Base-by-base conservation (phyloP, 2,329 filamentous ascomycete genomes). In the Aspergillus unguis region DNA sequence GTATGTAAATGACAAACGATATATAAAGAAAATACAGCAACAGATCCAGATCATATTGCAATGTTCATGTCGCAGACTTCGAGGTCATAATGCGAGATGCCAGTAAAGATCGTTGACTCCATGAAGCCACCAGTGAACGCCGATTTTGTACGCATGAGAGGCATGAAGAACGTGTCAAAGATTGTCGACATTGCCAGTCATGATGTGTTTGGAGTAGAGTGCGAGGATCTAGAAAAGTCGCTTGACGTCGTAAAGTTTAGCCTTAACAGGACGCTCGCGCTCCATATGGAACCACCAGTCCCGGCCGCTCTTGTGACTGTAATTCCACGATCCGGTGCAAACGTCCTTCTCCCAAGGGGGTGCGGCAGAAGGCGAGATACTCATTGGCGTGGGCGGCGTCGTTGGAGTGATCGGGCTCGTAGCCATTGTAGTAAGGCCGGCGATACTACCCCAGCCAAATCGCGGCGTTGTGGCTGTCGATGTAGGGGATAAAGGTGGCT, bases 211-310 rank as follows among this genome's bases (percentile, higher is more conserved):
- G 7, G 10, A 31, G 36, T 17, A 11, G 23, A 50, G 8, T 25
- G 36, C 45, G 23, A n/a, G 26, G 33, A 9, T 23, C 65, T 58
- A 73, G 44, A 73, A 72, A 36, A 73, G 67, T 48, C 63, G 62
- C 53, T 66, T 66, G 28, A 65, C 50, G 32, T 67, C 63, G 47
- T 71, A 62, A 38, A 68, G 57, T 37, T 71, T 67, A 9, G 63
- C 54, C 33, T 64, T 65, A 31, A 61, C 59, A 9, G 68, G 67
- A 33, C 71, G 70, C 53, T 75, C 72, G 37, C 73, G 67, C 58
- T 75, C 73, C 61, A 73, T 68, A 53, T 75, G 73, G 52, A 68
- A 72, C 73, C 73, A 75, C 73, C 73, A 75, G 26, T 75, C 73
- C 35, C 71, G 68, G 26, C 72, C 72, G 37, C 47, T 60, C 50